Evolutionary conservation across 306 rosid genomes (phyloP).

Genomic region (Trichosanthes truncata): DNA sequence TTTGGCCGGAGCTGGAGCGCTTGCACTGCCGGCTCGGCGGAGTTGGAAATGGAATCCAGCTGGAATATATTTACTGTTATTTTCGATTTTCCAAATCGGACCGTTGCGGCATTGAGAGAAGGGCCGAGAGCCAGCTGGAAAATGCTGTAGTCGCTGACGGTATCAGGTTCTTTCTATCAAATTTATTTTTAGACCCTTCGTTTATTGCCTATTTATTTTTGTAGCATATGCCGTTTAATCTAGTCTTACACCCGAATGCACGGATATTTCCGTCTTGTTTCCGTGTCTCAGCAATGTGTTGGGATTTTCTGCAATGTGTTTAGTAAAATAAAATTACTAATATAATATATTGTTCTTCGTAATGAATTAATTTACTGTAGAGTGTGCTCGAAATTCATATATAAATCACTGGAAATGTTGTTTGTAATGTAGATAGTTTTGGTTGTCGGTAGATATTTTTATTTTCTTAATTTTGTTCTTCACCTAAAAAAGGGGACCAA

Average conservation of each 20-base stretch:
- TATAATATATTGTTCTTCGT: neutral
- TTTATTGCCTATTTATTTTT: neutral
- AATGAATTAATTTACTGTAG: neutral
- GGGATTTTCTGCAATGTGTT: neutral
- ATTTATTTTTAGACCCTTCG: neutral
- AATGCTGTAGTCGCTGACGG: neutral
- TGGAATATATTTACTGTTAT: neutral
- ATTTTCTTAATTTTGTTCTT: neutral
- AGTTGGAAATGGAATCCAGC: constrained; percentile 3
- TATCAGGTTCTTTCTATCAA: neutral
- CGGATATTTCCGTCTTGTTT: neutral
- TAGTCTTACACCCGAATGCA: neutral
- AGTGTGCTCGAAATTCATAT: neutral
- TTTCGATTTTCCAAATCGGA: neutral
- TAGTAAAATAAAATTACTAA: neutral
- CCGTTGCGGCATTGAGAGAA: neutral
- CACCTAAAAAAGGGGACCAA: neutral
- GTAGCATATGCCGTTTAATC: neutral
- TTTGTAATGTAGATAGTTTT: neutral
- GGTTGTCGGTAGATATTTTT: neutral
- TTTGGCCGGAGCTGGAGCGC: neutral
- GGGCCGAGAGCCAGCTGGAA: constrained; percentile 9
- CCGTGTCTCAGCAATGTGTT: neutral
- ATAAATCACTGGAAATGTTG: neutral
- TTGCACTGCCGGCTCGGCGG: neutral